phyloP scores from a whole-genome alignment of 148 eudicot genomes.

The Hydrangea macrophylla region DNA sequence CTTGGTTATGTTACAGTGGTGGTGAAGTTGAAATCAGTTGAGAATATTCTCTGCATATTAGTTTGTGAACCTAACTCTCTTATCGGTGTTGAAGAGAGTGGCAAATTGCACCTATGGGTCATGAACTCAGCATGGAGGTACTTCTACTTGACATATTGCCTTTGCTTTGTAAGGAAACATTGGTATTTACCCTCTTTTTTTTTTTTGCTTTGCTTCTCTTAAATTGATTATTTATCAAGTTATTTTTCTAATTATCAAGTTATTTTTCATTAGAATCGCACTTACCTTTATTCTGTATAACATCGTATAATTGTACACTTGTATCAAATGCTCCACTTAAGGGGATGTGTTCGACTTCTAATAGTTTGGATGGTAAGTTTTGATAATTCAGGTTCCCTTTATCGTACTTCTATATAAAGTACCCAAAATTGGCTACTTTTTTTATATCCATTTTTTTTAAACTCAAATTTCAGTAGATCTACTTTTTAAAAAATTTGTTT shows the following conservation, averaged over 20 bases:
- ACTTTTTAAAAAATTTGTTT: neutral
- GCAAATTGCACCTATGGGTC: constrained; percentile 78
- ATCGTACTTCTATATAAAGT: neutral
- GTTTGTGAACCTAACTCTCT: constrained; percentile 74
- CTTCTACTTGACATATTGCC: constrained; percentile 3
- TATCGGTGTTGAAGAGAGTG: constrained; percentile 80
- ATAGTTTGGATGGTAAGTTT: neutral
- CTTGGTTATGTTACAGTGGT: constrained; percentile 64
- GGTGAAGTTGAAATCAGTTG: constrained; percentile 46
- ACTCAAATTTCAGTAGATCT: neutral
- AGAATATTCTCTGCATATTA: constrained; percentile 54
- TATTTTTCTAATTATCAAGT: too few relatives aligned
- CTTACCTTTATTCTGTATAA: neutral
- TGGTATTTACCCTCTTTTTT: neutral
- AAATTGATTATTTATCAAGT: too few relatives aligned
- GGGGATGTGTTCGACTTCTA: neutral
- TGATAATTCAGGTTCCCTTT: neutral
- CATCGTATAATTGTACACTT: neutral
- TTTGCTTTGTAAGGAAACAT: neutral
- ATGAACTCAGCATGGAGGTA: constrained; percentile 96
- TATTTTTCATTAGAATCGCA: neutral
- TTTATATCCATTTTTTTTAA: neutral
- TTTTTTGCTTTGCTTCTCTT: neutral
- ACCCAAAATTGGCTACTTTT: neutral
- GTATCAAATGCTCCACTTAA: neutral